Evolutionary conservation across 1,139 yeast species (phyloP).

Genomic region (Suhomyces chickasaworum): DNA sequence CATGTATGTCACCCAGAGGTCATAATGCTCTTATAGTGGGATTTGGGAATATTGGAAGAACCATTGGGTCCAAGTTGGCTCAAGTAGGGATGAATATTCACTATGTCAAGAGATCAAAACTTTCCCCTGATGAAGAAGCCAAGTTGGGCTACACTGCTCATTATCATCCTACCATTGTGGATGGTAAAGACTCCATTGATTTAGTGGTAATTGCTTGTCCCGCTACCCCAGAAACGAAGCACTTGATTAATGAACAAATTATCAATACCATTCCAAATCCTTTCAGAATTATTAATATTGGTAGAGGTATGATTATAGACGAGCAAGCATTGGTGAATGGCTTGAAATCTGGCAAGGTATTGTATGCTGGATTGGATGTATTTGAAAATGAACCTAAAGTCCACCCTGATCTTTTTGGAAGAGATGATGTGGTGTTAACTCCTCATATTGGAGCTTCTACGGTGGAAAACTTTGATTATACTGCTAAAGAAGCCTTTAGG

Average conservation of each 20-base stretch:
- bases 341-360: constrained; percentile 25
- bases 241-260: constrained; percentile 19
- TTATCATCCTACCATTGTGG: constrained; percentile 34
- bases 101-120: constrained; percentile 59
- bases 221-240: constrained; percentile 26
- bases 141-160: constrained; percentile 47
- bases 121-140: constrained; percentile 39
- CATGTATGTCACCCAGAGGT: constrained; percentile 52
- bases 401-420: constrained; percentile 24
- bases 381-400: constrained; percentile 27
- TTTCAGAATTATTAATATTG: constrained; percentile 27
- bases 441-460: constrained; percentile 30
- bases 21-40: constrained; percentile 72
- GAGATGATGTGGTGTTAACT: constrained; percentile 28
- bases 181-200: constrained; percentile 23
- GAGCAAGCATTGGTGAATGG: constrained; percentile 29
- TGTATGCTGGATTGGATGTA: constrained; percentile 31
- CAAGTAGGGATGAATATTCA: constrained; percentile 68
- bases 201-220: constrained; percentile 31
- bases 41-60: constrained; percentile 75
- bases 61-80: constrained; percentile 58
- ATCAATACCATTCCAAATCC: constrained; percentile 21
- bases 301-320: constrained; percentile 27
- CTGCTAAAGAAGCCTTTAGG: constrained; percentile 30
- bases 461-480: constrained; percentile 27